Percentiles rank a stretch among this genome's conserved stretches.
phyloP scores from a whole-genome alignment of 768 basidiomycete genomes.

The Pleurotus platypus region DNA sequence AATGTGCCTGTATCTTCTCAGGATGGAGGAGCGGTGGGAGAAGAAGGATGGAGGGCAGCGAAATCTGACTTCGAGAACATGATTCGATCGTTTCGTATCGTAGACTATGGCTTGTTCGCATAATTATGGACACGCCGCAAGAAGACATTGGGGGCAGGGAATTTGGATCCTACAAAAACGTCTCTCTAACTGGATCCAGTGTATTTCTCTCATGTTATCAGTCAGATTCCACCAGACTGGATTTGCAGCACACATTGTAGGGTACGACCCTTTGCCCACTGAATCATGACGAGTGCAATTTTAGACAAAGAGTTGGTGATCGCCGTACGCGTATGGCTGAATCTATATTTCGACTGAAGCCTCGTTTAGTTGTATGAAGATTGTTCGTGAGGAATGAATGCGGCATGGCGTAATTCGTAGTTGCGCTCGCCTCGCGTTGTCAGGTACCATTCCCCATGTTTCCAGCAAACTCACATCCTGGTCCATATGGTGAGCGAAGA shows the following conservation, averaged over 20 bases:
- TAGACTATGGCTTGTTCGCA: constrained; percentile 69
- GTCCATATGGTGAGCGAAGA: too few species aligned
- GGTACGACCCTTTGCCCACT: too few species aligned
- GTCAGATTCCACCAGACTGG: neutral
- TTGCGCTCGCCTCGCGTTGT: too few species aligned
- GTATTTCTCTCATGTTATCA: constrained; percentile 6
- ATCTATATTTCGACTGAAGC: too few species aligned
- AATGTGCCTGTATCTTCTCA: constrained; percentile 65
- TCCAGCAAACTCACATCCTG: too few species aligned
- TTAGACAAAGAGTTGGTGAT: neutral
- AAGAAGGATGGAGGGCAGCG: constrained; percentile 31
- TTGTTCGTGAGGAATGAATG: too few species aligned
- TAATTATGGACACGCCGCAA: constrained; percentile 24
- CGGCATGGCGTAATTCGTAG: too few species aligned
- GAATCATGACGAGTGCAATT: too few species aligned
- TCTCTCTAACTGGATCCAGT: neutral
- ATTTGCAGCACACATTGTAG: neutral
- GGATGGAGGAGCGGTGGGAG: constrained; percentile 40
- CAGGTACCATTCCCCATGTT: too few species aligned
- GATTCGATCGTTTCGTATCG: constrained; percentile 57
- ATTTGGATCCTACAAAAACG: neutral
- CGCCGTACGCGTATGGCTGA: neutral
- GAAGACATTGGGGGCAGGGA: neutral
- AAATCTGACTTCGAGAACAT: constrained; percentile 50
- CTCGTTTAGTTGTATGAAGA: too few species aligned